Percentiles rank a stretch among this genome's conserved stretches.
phyloP scores from a whole-genome alignment of 1,139 yeast genomes.

The Yamadazyma blattariae region DNA sequence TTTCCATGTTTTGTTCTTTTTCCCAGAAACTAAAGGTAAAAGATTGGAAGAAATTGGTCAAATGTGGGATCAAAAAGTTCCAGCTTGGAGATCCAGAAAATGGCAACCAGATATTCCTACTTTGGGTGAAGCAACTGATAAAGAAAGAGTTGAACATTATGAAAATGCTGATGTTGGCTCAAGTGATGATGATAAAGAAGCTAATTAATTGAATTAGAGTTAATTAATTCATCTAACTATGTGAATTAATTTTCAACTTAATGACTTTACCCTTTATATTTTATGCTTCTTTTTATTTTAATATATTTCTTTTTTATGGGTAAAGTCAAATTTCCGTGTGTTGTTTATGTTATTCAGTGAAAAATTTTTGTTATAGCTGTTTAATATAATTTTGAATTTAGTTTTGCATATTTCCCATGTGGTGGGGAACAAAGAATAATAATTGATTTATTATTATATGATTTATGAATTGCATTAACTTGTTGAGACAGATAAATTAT shows the following conservation, averaged over 20 bases:
- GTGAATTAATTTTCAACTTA: too few species aligned
- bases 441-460: not conserved
- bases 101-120: conserved; percentile 43
- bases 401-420: conserved; percentile 3
- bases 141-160: conserved; percentile 12
- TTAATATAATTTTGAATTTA: conserved; percentile 7
- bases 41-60: conserved; percentile 63
- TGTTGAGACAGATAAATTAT: conserved; percentile 9
- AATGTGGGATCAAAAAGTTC: conserved; percentile 55
- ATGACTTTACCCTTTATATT: too few species aligned
- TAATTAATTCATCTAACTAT: too few species aligned
- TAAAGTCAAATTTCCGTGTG: not conserved
- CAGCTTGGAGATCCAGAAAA: conserved; percentile 55
- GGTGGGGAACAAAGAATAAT: too few species aligned
- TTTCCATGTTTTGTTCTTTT: conserved; percentile 64
- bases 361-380: conserved; percentile 4
- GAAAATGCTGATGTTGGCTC: conserved; percentile 11
- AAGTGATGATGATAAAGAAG: conserved; percentile 1
- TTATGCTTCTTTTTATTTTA: too few species aligned
- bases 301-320: too few species aligned
- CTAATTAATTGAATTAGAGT: too few species aligned
- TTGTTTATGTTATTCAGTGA: conserved; percentile 5
- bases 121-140: conserved; percentile 36
- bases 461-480: conserved; percentile 5
- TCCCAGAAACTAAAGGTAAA: conserved; percentile 62